Base-by-base conservation (phyloP, 169 alveolate species). In the Toxoplasma gondii region DNA sequence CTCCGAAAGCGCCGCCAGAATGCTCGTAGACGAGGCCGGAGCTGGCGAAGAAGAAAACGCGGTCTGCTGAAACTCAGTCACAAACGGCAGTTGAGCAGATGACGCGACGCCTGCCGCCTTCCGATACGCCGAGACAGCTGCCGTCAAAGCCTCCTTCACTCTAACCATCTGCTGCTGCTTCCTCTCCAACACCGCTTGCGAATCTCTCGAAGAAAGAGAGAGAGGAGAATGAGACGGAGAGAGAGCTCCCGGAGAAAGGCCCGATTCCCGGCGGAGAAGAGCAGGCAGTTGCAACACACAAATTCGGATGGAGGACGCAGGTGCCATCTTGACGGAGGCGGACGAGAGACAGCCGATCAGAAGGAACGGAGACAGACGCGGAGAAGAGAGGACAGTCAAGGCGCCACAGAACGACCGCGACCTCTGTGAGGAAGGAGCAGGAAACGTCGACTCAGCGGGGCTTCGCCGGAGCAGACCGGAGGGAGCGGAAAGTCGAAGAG, bases 241-340 rank as follows among this genome's bases (percentile, higher is more conserved):
- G 58, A 49, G 58, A 49, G 58, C 12, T 4, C 22, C 58, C 4
- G 58, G 58, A 12, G 90, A 12, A 10, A 78, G 27, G 41, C 64
- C 90, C 17, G 69, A 0, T 4, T 43, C 90, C 36, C 90, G 53
- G 69, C 90, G 90, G 5, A 82, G 64, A 64, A 82, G 64, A 38
- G 90, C 90, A 36, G 90, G 90, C 67, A 82, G 64, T 67, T 82
- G 90, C 69, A 82, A 49, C 38, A 82, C 90, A 49, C 90, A 82
- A 41, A 82, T 31, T 64, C 90, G 90, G 24, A 82, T 27, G 10
- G 53, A 31, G 88, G 36, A 4, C 58, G 58, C 36, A 34, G 67
- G 38, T 67, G 90, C 12, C 49, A 78, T 78, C 34, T 1, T 64
- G n/a, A 64, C 5, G 74, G 22, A 64, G 74, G 74, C 7, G 34